Percentiles rank a stretch among this genome's conserved stretches.
Conservation (phyloP, 345 rosid genomes). For the Erodium maritimum region DNA sequence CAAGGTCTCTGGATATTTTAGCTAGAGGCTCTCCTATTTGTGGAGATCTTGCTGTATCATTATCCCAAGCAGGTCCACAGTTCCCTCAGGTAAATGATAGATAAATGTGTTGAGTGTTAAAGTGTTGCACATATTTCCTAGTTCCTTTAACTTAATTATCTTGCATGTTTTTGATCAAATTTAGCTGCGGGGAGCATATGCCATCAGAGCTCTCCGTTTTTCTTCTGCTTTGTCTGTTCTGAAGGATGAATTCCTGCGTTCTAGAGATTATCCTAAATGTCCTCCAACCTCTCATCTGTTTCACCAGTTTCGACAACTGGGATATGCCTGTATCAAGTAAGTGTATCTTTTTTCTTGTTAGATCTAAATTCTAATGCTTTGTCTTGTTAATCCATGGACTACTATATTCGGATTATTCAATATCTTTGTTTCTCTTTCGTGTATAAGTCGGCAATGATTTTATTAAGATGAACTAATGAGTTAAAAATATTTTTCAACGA, state of each 20-base stretch:
- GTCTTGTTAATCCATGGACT: too few relatives aligned
- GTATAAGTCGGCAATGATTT: too few relatives aligned
- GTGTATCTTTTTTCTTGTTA: conserved; percentile 9
- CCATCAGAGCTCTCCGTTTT: conserved; percentile 85
- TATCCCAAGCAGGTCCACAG: conserved; percentile 94
- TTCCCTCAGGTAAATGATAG: conserved; percentile 69
- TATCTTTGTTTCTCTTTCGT: too few relatives aligned
- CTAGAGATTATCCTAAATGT: conserved; percentile 96
- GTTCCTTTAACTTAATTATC: conserved; percentile 11
- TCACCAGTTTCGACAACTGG: conserved; percentile 87
- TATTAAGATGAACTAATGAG: too few relatives aligned
- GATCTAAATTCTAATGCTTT: background rate
- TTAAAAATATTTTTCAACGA: background rate
- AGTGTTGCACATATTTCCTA: conserved; percentile 3
- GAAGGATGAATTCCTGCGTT: conserved; percentile 89
- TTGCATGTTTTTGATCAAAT: conserved; percentile 14
- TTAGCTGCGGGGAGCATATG: conserved; percentile 78
- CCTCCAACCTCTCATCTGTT: conserved; percentile 86
- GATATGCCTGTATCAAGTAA: conserved; percentile 92
- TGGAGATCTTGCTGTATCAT: conserved; percentile 93
- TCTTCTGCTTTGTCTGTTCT: conserved; percentile 81
- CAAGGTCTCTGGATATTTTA: conserved; percentile 86
- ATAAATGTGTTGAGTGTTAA: too few relatives aligned
- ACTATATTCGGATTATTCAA: too few relatives aligned
- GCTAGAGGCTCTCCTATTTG: conserved; percentile 85